phyloP scores from a whole-genome alignment of 139 green algal genomes.

The Tetraselmis striata region DNA sequence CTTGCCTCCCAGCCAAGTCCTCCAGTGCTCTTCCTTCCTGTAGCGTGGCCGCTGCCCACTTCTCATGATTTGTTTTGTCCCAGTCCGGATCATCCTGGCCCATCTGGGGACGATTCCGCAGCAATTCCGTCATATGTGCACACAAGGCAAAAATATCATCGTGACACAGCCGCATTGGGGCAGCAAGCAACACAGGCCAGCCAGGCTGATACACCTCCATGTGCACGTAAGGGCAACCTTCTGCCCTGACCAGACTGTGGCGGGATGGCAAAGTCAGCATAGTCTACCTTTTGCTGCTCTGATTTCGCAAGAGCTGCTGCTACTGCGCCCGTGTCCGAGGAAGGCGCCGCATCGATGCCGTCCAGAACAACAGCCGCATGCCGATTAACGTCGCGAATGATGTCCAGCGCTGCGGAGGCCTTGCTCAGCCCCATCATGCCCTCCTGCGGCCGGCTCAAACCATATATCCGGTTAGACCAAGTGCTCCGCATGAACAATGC shows the following conservation, averaged over 20 bases:
- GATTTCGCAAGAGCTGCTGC: not conserved
- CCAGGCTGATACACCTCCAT: too few relatives aligned
- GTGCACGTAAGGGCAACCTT: too few relatives aligned
- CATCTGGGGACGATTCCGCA: too few relatives aligned
- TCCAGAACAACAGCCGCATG: slow-evolving; percentile 25
- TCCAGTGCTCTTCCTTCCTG: slow-evolving; percentile 11
- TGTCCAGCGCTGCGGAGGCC: not conserved
- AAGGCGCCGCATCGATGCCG: not conserved
- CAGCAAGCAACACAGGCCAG: too few relatives aligned
- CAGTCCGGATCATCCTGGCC: not conserved
- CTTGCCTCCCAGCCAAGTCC: not conserved
- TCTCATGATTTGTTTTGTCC: not conserved
- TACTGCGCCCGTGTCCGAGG: not conserved
- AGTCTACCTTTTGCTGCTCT: not conserved
- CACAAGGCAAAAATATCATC: too few relatives aligned
- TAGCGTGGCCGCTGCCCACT: not conserved
- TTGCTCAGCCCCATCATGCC: not conserved
- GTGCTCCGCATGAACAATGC: too few relatives aligned
- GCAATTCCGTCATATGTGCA: too few relatives aligned
- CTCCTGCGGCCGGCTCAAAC: too few relatives aligned
- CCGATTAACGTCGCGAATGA: slow-evolving; percentile 25
- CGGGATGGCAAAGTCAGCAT: too few relatives aligned
- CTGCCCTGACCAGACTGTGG: too few relatives aligned
- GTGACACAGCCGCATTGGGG: too few relatives aligned
- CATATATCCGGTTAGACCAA: too few relatives aligned